Percentiles rank a stretch among this genome's conserved stretches.
Conservation (phyloP, 352 stramenopile genomes). For the Globisporangium megalacanthum region DNA sequence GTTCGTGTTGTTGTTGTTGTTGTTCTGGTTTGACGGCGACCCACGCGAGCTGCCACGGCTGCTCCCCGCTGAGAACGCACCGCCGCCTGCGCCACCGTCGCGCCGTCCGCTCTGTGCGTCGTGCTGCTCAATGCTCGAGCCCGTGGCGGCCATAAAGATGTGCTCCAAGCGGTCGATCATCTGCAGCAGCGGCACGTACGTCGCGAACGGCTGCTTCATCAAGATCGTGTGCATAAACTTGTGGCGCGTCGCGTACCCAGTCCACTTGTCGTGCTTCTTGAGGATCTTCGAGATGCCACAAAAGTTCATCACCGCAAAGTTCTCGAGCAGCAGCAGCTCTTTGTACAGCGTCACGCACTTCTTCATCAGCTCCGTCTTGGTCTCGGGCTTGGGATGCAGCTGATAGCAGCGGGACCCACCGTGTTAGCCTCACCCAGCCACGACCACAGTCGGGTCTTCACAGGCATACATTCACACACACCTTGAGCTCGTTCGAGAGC, state of each 20-base stretch:
- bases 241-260: slow-evolving; percentile 85
- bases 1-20: slow-evolving; percentile 1
- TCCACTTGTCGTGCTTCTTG: slow-evolving; percentile 90
- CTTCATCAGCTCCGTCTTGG: slow-evolving; percentile 79
- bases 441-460: neutral
- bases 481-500: slow-evolving; percentile 60
- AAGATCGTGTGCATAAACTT: slow-evolving; percentile 89
- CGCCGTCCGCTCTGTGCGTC: slow-evolving; percentile 51
- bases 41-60: neutral
- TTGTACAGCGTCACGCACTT: slow-evolving; percentile 82
- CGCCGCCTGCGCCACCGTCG: slow-evolving; percentile 15
- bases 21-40: slow-evolving; percentile 1
- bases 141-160: slow-evolving; percentile 86
- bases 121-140: slow-evolving; percentile 81
- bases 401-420: slow-evolving; percentile 8
- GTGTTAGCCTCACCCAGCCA: neutral
- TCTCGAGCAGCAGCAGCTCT: slow-evolving; percentile 81
- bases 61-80: neutral
- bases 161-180: slow-evolving; percentile 87
- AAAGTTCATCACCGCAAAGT: slow-evolving; percentile 89
- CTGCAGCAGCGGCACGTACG: slow-evolving; percentile 74
- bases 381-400: slow-evolving; percentile 36
- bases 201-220: slow-evolving; percentile 86
- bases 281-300: slow-evolving; percentile 89
- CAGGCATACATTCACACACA: slow-evolving; percentile 8